Conservation (phyloP, 2,329 filamentous ascomycete species). For the Phialophora tarda region DNA sequence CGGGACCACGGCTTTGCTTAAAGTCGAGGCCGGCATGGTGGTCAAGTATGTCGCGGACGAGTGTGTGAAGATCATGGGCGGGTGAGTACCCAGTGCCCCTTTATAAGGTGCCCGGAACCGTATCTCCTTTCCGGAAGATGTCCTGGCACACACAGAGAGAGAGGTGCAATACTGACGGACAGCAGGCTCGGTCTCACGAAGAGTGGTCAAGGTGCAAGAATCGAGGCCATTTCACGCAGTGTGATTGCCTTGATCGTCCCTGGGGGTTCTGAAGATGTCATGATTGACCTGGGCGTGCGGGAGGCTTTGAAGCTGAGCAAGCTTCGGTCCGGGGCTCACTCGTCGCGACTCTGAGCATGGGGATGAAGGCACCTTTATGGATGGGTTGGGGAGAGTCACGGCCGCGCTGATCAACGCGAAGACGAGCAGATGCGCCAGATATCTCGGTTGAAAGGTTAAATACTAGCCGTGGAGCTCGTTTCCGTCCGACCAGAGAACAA, state of each 20-base stretch:
- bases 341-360: not conserved
- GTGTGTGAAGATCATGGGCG: slow-evolving; percentile 73
- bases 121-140: too few species aligned
- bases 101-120: not conserved
- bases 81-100: slow-evolving; percentile 55
- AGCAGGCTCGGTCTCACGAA: not conserved
- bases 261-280: slow-evolving; percentile 73
- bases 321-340: not conserved
- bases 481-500: too few species aligned
- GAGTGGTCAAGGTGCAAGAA: not conserved
- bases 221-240: slow-evolving; percentile 59
- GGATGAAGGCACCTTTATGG: not conserved
- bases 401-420: too few species aligned
- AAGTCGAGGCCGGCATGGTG: slow-evolving; percentile 73
- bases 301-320: slow-evolving; percentile 65
- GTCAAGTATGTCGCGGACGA: slow-evolving; percentile 63
- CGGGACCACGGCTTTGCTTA: slow-evolving; percentile 71
- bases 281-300: slow-evolving; percentile 70
- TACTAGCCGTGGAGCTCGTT: too few species aligned
- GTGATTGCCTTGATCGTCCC: slow-evolving; percentile 67
- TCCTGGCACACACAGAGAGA: not conserved
- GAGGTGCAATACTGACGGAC: not conserved
- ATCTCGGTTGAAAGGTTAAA: too few species aligned
- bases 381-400: not conserved
- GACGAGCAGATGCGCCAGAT: too few species aligned